Percentiles rank a stretch among this genome's conserved stretches.
phyloP scores from a whole-genome alignment of 2,329 filamentous ascomycete genomes.

The Paecilomyces variotii region DNA sequence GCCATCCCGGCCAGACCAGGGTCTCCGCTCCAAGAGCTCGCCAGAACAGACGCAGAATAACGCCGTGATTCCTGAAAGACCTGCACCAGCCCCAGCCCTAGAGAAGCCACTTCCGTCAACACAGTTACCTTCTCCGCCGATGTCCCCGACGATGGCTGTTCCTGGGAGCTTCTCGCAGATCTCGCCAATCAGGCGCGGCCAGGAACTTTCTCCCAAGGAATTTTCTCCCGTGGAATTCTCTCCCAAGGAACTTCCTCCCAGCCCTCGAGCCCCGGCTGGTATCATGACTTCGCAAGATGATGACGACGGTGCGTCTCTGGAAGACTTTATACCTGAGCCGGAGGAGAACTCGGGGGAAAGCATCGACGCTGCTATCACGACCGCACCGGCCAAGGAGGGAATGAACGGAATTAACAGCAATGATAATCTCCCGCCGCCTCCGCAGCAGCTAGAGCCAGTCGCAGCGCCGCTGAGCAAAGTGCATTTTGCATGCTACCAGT shows the following conservation, averaged over 20 bases:
- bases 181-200: not conserved
- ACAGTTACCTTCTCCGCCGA: not conserved
- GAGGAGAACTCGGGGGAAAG: not conserved
- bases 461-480: constrained; percentile 26
- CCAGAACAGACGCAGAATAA: not conserved
- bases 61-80: not conserved
- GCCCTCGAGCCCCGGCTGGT: not conserved
- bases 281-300: not conserved
- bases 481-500: constrained; percentile 33
- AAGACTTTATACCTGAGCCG: not conserved
- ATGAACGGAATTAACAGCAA: not conserved
- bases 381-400: not conserved
- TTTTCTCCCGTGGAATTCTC: too few species aligned
- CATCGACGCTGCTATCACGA: not conserved
- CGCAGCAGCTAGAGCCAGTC: constrained; percentile 27
- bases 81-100: not conserved
- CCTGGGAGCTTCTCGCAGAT: constrained; percentile 9
- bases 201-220: not conserved
- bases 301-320: not conserved
- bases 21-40: not conserved
- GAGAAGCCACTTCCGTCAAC: not conserved
- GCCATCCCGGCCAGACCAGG: not conserved
- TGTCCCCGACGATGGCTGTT: constrained; percentile 9
- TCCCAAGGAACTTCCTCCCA: not conserved
- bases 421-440: constrained; percentile 9